A percentile compares a stretch with the other conserved stretches of the same genome.
phyloP scores from a whole-genome alignment of 140 eudicot species.

The Ambrosia hybrid region DNA sequence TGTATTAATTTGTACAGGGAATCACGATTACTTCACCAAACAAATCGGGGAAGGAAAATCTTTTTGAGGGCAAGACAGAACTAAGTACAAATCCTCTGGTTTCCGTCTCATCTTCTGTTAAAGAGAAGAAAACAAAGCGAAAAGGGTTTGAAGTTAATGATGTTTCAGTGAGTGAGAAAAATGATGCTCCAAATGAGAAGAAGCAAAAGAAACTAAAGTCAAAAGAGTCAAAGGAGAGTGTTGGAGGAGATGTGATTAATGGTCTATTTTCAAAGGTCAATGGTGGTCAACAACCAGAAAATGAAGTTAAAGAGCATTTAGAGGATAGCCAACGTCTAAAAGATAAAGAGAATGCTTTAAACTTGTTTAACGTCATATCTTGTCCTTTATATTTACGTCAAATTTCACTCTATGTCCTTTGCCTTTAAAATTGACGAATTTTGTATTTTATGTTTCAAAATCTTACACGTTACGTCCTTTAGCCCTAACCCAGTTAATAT shows the following conservation, averaged over 20 bases:
- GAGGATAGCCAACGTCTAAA: not conserved
- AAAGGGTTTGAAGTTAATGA: conserved; percentile 16
- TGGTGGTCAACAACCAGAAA: conserved; percentile 24
- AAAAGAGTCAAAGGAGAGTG: conserved; percentile 23
- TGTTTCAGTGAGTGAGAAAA: conserved; percentile 2
- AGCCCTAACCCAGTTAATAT: too few relatives aligned
- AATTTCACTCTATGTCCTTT: too few relatives aligned
- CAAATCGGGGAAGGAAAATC: conserved; percentile 62
- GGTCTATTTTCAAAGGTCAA: not conserved
- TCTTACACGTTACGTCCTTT: too few relatives aligned
- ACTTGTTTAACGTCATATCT: conserved; percentile 17
- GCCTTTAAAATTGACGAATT: too few relatives aligned
- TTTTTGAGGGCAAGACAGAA: conserved; percentile 44
- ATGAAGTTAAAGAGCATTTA: not conserved
- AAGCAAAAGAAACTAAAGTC: conserved; percentile 26
- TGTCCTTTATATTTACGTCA: too few relatives aligned
- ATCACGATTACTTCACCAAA: conserved; percentile 40
- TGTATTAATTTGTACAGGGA: conserved; percentile 32
- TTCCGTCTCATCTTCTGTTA: conserved; percentile 15
- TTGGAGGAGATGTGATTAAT: conserved; percentile 5
- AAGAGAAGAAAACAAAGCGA: conserved; percentile 33
- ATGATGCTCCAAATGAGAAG: not conserved
- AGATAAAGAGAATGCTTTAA: too few relatives aligned
- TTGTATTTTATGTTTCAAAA: too few relatives aligned
- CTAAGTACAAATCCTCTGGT: conserved; percentile 15